Base-by-base conservation (phyloP, 306 rosid species). In the Quercus berberidifolia region DNA sequence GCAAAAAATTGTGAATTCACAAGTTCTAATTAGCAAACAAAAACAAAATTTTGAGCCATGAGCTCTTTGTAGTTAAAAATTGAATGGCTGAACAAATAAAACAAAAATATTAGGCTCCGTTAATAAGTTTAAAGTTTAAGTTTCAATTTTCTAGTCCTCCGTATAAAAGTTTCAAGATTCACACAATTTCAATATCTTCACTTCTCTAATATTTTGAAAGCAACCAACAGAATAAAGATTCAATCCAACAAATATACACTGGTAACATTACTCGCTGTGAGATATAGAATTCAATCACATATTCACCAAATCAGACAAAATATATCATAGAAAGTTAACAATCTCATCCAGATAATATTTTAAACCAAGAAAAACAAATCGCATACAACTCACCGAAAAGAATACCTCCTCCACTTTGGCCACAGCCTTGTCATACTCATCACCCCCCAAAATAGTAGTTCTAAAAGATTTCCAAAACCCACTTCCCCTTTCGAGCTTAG, bases 381-480 rank as follows among this genome's bases (percentile, higher is more conserved):
- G 5, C 6, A 74, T 4, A 15, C 57, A 74, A 83, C 94, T 91
- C 62, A 93, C 99, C 79, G 88, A 79, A 11, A 90, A 89, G 56
- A 91, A 86, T 21, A 89, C 84, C 60, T 78, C 91, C 85, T 95
- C 98, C 77, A 91, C 84, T 80, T 89, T 91, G 49, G 79, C 88
- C 88, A 91, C 82, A 73, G 90, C 91, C 68, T 76, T 89, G 72
- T 73, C 76, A 78, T 83, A 85, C 69, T 89, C 99, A 72, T 91
- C 92, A 72, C 81, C 83, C 55, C 85, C 89, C 87, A 87, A 73
- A 81, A 89, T 52, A 18, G 86, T 55, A 79, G 88, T 78, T 78
- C 28, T 84, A 33, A 91, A 74, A 59, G 88, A 90, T 30, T 73
- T 83, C 97, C 96, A 95, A 87, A 95, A 82, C 85, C 88, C 92